Evolutionary conservation across 2,329 filamentous ascomycete species (phyloP), one percentile per base, ranked within the genome.

Genomic region (Microcyclospora tardicrescens): DNA sequence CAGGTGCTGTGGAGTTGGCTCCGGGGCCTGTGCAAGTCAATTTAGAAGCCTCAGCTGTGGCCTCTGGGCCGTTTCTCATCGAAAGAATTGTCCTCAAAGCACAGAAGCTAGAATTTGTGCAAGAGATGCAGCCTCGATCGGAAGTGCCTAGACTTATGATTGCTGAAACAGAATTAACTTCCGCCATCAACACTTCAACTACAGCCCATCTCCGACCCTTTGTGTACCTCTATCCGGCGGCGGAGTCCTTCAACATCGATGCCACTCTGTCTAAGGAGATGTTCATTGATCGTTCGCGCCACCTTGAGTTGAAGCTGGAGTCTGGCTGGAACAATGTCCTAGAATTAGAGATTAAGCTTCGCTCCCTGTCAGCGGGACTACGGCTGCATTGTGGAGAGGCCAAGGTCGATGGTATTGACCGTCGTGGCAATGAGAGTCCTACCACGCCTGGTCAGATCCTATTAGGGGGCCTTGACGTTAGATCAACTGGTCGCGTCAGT

Each of bases 221-320:
- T 6, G 68, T 93, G 1, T 70, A 77, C n/a, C 69, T 89, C 19
- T 93, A 84, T 55, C 82, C 86, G 27, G 73, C 77, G 12, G 60
- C 71, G 1, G 68, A 77, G 34, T 73, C 81, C 0, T 73, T 95
- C 3, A 74, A 84, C 43, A 73, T 82, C 2, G 72, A 71, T 35
- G 64, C 93, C 6, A 68, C 66, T 32, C 69, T 82, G 0, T 77
- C 82, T 0, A 80, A 73, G 44, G 67, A 78, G 33, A 79, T 93
- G 16, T 78, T 89, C 44, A 73, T 98, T 5, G 84, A 93, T 55
- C 79, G 79, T 48, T 78, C 79, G 50, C 83, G 83, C 41, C 78
- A 75, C 1, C 66, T 96, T 0, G 83, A 93, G 42, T 65, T 98
- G 14, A 69, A 77, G 36, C 61, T 94, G 10, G 65, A 66, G 10